Base-by-base conservation (phyloP, 2,329 filamentous ascomycete genomes). In the Scopulariopsis brevicaulis region DNA sequence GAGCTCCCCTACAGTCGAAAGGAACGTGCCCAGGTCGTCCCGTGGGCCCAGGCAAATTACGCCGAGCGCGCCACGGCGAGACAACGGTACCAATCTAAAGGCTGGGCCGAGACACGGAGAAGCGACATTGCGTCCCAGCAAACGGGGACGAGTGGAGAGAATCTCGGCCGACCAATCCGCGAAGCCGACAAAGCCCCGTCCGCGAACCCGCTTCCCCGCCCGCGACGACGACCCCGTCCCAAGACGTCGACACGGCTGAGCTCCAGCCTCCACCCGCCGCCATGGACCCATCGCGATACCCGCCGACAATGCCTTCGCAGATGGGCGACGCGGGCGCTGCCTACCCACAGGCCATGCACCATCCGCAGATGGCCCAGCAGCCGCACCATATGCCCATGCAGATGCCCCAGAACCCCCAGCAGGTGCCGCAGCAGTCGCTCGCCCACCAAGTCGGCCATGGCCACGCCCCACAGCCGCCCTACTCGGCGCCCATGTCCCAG, bases 361-460 rank as follows among this genome's bases (percentile, higher is more conserved):
- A 57, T 22, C 55, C 55, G 11, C 55, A 57, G 43, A 57, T 57
- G 55, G 48, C 55, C 24, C 55, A 57, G 20, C 55, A 57, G 20
- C 55, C 43, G 40, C 46, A 46, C 22, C 55, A 57, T 22, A 51
- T 57, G 46, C 22, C 55, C 22, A 57, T 57, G 55, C 55, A 57
- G 46, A 57, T 57, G 46, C 55, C 55, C 10, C 55, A 46, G 11
- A 37, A 24, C 24, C 55, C 55, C 46, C 55, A 57, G 46, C 46
- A 50, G 48, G 54, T 55, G 15, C n/a, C 40, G 55, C 55, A 52
- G 22, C 55, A 51, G 18, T 43, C 48, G 25, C 55, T 37, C 28
- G 25, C 43, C n/a, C 55, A 51, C 32, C 46, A 51, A 18, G 40
- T 50, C 40, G 28, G 48, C 43, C 55, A 57, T 46, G 55, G 55